A percentile compares a stretch with the other conserved stretches of the same genome.
Evolutionary conservation across 768 basidiomycete species (phyloP).

Genomic region (Mycena chlorophos): DNA sequence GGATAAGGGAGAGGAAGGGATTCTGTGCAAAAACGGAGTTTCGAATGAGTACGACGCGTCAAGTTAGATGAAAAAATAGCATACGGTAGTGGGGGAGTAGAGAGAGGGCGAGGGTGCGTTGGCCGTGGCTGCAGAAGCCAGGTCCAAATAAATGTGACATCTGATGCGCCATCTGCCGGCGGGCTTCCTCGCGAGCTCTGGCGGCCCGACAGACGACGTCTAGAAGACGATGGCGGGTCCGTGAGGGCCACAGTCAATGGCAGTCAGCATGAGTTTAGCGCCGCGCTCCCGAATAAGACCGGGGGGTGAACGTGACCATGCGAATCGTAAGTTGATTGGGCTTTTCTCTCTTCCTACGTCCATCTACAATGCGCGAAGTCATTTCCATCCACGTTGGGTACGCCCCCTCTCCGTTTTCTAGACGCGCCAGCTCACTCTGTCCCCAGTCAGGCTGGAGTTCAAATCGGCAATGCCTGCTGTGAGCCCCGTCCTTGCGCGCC

Average conservation of each 20-base stretch:
- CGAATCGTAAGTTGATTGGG: background rate
- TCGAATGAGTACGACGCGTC: background rate
- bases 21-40: slow-evolving; percentile 6
- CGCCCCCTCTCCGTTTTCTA: background rate
- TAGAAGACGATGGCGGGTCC: too few relatives aligned
- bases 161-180: too few relatives aligned
- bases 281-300: background rate
- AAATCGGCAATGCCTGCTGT: slow-evolving; percentile 97
- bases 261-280: background rate
- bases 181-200: too few relatives aligned
- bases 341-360: slow-evolving; percentile 25
- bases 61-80: background rate
- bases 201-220: too few relatives aligned
- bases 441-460: slow-evolving; percentile 84
- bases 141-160: too few relatives aligned
- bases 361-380: slow-evolving; percentile 75
- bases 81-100: background rate
- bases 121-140: too few relatives aligned
- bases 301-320: background rate
- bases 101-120: too few relatives aligned
- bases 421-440: background rate
- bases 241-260: too few relatives aligned
- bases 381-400: slow-evolving; percentile 87
- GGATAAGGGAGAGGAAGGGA: slow-evolving; percentile 1
- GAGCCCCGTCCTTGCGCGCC: slow-evolving; percentile 35